Evolutionary conservation across 495 filamentous ascomycete species (phyloP), one percentile per base, ranked within the genome.

Genomic region (Parathielavia appendiculata): DNA sequence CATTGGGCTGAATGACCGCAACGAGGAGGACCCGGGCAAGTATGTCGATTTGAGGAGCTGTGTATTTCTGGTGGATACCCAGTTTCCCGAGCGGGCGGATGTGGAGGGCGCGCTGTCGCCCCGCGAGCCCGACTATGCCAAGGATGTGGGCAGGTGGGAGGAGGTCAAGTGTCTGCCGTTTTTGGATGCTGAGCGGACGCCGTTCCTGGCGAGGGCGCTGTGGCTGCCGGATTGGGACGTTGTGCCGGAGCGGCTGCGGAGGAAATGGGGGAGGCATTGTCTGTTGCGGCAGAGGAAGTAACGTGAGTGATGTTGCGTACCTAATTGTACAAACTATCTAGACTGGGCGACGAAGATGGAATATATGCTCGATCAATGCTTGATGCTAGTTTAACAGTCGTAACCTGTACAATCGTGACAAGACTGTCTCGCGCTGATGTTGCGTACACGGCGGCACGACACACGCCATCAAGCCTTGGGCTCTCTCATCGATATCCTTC

Each of bases 1-100:
- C 2, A 72, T 76, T 17, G 95, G 95, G 12, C 89, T 99, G 85
- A 99, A 99, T 66, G 90, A 96, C 69, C 80, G 83, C 53, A 99
- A 99, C 68, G 75, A 83, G 61, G 91, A 95, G 66, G 95, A 99
- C 70, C 73, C 76, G 41, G 80, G 79, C 19, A 97, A 99, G 86
- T 92, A 97, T 66, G 89, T 84, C 26, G 85, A 90, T 55, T 71
- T 95, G 46, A 77, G 74, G 38, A 76, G 82, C 45, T 97, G 95
- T 66, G 79, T 82, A 22, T 97, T 92, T 73, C 69, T 98, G 16
- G 85, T 97, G 38, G 93, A 98, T 69, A 93, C 90, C 4, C 84
- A 86, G 56, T 92, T 92, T 62, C 83, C 88, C 0, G 76, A 76
- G 46, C 71, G 76, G 26, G 72, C n/a, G 20, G 47, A 6, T n/a